Evolutionary conservation across 164 flowering plant species (phyloP), one percentile per base, ranked within the genome.

Genomic region (grape (Vitis vinifera)): DNA sequence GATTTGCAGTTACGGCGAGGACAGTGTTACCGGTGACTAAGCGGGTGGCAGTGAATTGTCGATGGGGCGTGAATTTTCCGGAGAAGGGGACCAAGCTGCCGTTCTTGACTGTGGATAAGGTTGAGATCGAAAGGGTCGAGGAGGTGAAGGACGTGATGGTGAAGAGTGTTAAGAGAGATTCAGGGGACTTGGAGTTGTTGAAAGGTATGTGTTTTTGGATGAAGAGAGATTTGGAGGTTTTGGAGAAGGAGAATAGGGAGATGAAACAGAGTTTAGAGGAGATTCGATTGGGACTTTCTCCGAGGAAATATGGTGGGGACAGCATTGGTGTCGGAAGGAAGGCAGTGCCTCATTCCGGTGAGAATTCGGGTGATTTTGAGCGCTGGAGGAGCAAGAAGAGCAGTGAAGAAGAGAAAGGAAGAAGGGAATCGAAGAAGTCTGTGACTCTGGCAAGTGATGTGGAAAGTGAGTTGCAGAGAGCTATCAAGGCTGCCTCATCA

Each of bases 391-490:
- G 59, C 68, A 86, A 77, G 80, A 89, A 70, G 74, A 82, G 68
- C 70, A 76, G 60, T 12, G 79, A 70, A 2, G 86, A 81, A 16
- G 83, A 76, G 58, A 75, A 65, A 72, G 73, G 73, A 47, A 15
- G 57, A 30, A 83, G 59, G 66, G 89, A 84, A 55, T 12, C 19
- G 52, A 82, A 82, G 77, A 79, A 77, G 71, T 23, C 73, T 14
- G 76, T 29, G 12, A 70, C 51, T 63, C 44, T 65, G 17, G 75
- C 60, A 8, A 75, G 59, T 31, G 91, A 86, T 69, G 69, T 89
- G 58, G 93, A 84, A 72, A 86, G 79, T 61, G 92, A 90, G 81
- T 78, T 91, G 86, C 85, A 88, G 80, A 90, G 74, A 77, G 93
- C 96, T 69, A 88, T 93, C 48, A 82, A 71, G 79, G 94, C 94